Base-by-base conservation (phyloP, 305 asterid genomes). In the Stenogyne calaminthoides region DNA sequence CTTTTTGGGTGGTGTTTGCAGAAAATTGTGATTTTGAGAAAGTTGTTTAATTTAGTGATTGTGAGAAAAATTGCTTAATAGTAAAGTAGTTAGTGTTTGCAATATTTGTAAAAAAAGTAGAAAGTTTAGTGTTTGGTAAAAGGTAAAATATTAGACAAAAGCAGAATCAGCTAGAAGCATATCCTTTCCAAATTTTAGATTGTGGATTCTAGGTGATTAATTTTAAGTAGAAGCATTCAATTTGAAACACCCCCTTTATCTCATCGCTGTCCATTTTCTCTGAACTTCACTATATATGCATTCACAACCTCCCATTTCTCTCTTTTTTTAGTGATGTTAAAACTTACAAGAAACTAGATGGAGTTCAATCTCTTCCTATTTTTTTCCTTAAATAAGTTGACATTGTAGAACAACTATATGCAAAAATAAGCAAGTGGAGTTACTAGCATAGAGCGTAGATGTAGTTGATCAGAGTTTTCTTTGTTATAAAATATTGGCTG, bases 401-500 rank as follows among this genome's bases (percentile, higher is more conserved):
- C 9, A 42, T 73, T 56, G 37, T 40, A 29, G 59, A 39, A 74
- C 27, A 3, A 42, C 57, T 63, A 39, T 36, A 10, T 27, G 47
- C 20, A 62, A 62, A 9, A 63, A 67, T 46, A 54, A 46, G 68
- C 65, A 32, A 47, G 40, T 40, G 20, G 52, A 37, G 47, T 52
- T 71, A 44, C 22, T 72, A 65, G 78, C 63, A 57, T 67, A 42
- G 46, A 73, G 27, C 56, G 25, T 57, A 42, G 60, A 72, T 73
- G 46, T 56, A 15, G 54, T 70, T 63, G 46, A 47, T 46, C 4
- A 14, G 69, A 40, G 27, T 60, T 42, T 71, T 72, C 34, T 58
- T 71, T 75, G 29, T 77, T 49, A n/a, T 34, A 37, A 47, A 70
- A 60, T 70, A 36, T 16, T 64, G 68, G 64, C 73, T 68, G 65